Percentiles rank a stretch among this genome's conserved stretches.
Evolutionary conservation across 805 yeast species (phyloP).

Genomic region (Sugiyamaella lignohabitans): DNA sequence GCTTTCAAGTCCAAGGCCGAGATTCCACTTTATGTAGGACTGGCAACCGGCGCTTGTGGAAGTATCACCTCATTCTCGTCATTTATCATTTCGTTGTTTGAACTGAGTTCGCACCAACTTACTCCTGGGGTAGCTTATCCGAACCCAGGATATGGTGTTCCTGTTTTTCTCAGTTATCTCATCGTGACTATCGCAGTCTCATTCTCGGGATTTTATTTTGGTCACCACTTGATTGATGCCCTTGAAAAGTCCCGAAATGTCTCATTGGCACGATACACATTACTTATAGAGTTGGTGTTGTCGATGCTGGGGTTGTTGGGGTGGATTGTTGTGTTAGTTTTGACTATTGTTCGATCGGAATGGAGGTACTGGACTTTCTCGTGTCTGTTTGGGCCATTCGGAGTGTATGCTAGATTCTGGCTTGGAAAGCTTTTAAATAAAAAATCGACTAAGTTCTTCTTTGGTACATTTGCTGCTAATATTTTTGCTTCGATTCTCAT

Average conservation of each 20-base stretch:
- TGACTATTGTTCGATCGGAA: conserved; percentile 33
- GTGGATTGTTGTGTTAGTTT: conserved; percentile 37
- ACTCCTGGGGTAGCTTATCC: conserved; percentile 33
- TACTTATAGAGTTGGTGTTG: conserved; percentile 21
- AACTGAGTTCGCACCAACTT: conserved; percentile 40
- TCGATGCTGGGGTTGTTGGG: conserved; percentile 30
- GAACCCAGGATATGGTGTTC: conserved; percentile 69
- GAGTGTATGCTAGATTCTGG: conserved; percentile 53
- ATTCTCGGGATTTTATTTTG: conserved; percentile 50
- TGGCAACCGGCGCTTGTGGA: conserved; percentile 82
- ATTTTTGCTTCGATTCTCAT: conserved; percentile 41
- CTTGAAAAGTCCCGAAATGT: conserved; percentile 27
- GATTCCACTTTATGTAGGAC: conserved; percentile 47
- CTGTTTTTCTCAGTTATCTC: conserved; percentile 63
- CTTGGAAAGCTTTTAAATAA: conserved; percentile 46
- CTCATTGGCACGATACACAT: conserved; percentile 11
- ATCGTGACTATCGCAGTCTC: conserved; percentile 58
- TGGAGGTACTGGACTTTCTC: conserved; percentile 71
- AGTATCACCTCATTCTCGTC: conserved; percentile 73
- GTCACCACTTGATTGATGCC: conserved; percentile 40
- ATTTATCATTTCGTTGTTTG: conserved; percentile 49
- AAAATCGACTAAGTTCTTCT: conserved; percentile 49
- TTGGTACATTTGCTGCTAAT: conserved; percentile 49
- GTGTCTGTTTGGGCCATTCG: conserved; percentile 65
- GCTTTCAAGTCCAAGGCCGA: conserved; percentile 33